Base-by-base conservation (phyloP, 352 stramenopile genomes). In the Pythium monospermum region DNA sequence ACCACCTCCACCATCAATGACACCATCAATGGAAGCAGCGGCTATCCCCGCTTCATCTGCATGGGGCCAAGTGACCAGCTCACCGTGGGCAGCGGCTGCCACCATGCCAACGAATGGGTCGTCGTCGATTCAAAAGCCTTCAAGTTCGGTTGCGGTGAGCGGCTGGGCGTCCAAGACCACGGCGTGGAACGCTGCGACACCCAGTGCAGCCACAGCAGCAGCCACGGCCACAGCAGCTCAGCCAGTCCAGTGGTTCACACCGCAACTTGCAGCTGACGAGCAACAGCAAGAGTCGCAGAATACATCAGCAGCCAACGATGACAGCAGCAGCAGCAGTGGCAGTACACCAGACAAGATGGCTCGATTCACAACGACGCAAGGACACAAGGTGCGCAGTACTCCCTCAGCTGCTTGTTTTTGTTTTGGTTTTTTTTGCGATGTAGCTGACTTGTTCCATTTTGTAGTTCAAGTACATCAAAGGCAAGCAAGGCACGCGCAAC, bases 391-490 rank as follows among this genome's bases (percentile, higher is more conserved):
- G 46, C 10, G 41, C n/a, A n/a, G n/a, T n/a, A n/a, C n/a, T n/a
- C n/a, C n/a, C n/a, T 35, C 30, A 35, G 30, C 13, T 13, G 30
- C 30, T 35, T 46, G 15, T 22, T 19, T 23, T 22, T 18, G 28
- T 49, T 6, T 5, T 36, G 3, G 15, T 21, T 18, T 4, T 37
- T 26, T 7, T 22, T 26, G n/a, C 19, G 28, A 18, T 4, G 19
- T 38, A 19, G 21, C 7, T 31, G 8, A 31, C n/a, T 54, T 43
- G 39, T 47, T 1, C 40, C 18, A 13, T 12, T 43, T 6, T 26
- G 5, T 43, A 81, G 58, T 59, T 93, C 35, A 88, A 91, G 50
- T 93, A 88, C 53, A 60, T 93, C 19, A 81, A 85, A 31, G 82
- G 79, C 13, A 76, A 72, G 49, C 61, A 80, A 53, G 55, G 68